Conservation (phyloP, 257 asterid species). For the Solanum sejunctum region DNA sequence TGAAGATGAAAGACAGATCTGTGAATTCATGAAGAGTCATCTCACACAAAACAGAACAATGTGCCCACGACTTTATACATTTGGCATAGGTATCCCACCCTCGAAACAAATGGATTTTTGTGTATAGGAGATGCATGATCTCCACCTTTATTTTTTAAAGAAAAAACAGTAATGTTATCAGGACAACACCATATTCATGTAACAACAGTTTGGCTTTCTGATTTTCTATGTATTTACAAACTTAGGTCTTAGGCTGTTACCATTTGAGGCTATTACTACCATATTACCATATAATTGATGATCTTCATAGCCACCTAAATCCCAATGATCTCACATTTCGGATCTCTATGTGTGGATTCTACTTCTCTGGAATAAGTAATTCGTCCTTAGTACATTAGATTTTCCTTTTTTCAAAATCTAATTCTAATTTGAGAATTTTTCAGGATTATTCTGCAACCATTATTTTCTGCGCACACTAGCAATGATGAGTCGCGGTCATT, state of each 20-base stretch:
- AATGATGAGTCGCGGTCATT: conserved; percentile 50
- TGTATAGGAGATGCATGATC: background rate
- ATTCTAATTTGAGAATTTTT: background rate
- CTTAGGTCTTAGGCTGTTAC: background rate
- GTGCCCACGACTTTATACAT: conserved; percentile 65
- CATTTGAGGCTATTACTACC: background rate
- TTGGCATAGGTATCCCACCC: conserved; percentile 61
- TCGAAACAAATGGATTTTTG: background rate
- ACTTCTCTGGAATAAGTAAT: background rate
- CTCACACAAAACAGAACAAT: conserved; percentile 28
- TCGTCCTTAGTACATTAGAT: background rate
- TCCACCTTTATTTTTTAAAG: background rate
- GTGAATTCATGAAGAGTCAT: conserved; percentile 44
- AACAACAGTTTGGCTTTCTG: background rate
- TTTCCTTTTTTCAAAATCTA: background rate
- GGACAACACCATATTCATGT: background rate
- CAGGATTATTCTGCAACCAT: conserved; percentile 82
- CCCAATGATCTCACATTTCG: background rate
- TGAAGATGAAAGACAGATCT: conserved; percentile 75
- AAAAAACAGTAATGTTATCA: background rate
- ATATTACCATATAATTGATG: background rate
- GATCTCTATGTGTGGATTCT: background rate
- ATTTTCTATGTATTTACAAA: background rate
- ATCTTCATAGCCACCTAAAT: background rate
- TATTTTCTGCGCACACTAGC: conserved; percentile 90